Evolutionary conservation across 805 yeast genomes (phyloP).

Genomic region (Cyberlindnera xishuangbannaensis): DNA sequence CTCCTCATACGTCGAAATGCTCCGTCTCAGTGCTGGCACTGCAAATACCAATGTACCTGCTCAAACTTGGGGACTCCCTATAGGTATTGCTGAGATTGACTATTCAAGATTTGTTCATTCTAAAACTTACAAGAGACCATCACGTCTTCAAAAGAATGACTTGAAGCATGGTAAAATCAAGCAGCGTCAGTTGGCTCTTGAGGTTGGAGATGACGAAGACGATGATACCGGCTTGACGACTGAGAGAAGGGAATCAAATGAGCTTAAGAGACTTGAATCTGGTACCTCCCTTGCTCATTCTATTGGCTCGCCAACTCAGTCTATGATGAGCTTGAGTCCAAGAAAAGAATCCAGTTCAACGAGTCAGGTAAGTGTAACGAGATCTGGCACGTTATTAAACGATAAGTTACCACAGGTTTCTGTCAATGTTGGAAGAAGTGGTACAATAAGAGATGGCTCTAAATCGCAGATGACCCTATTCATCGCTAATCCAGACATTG

Average conservation of each 20-base stretch:
- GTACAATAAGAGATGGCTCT: conserved; percentile 32
- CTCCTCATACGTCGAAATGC: conserved; percentile 42
- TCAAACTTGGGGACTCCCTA: conserved; percentile 43
- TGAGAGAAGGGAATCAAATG: conserved; percentile 13
- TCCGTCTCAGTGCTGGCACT: conserved; percentile 41
- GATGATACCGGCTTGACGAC: conserved; percentile 1
- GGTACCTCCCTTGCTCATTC: conserved; percentile 3
- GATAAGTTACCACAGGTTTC: conserved; percentile 19
- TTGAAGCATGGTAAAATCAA: conserved; percentile 57
- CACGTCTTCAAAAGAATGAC: conserved; percentile 30
- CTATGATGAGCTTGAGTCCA: conserved; percentile 11
- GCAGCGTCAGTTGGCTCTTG: conserved; percentile 67
- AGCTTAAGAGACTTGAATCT: conserved; percentile 15
- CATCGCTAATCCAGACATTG: conserved; percentile 55
- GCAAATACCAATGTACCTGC: conserved; percentile 44
- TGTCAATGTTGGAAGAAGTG: conserved; percentile 25
- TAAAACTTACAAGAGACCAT: conserved; percentile 13
- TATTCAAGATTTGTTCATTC: conserved; percentile 17
- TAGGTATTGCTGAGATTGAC: conserved; percentile 47
- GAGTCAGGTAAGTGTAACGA: conserved; percentile 2
- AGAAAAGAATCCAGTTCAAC: conserved; percentile 4
- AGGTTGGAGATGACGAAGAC: conserved; percentile 60
- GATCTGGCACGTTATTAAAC: conserved; percentile 21
- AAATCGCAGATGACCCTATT: conserved; percentile 38
- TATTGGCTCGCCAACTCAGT: conserved; percentile 9